Base-by-base conservation (phyloP, 192 early-diverging fungal genomes). In the Chytriomyces sp. region DNA sequence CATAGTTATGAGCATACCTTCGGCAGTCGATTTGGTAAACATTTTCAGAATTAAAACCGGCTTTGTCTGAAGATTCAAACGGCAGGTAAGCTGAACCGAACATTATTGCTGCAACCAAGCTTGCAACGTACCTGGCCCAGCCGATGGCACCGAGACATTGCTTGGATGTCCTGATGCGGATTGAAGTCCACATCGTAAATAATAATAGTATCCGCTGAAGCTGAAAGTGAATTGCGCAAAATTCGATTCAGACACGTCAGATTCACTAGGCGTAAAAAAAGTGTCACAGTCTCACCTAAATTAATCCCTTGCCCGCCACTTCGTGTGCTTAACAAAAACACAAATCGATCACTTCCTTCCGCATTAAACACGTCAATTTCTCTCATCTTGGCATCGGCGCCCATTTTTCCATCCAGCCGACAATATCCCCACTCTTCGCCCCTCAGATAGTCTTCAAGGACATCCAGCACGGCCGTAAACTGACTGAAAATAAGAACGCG, bases 401-500 rank as follows among this genome's bases (percentile, higher is more conserved):
- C 59, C 10, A 87, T 90, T 5, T 82, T 77, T 28, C 93, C 92
- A 75, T 94, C 85, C 24, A 88, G 78, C n/a, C 93, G 79, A 6
- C 85, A 64, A 82, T 82, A 93, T 48, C 71, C 68, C 64, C 86
- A 86, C 0, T 80, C 82, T 67, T 87, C 79, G 5, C 76, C 83
- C 5, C 78, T 69, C 60, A 96, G 75, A 75, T 91, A 92, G 7
- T 90, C 82, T 76, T 96, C 94, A 13, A 97, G 75, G 23, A 98
- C 86, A 78, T 95, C 91, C 24, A 98, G 82, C 72, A 92, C 89
- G 28, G 88, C 78, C 20, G 90, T 94, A 79, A 97, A 95, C 78
- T 95, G 94, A 61, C 89, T 90, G 75, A 98, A 98, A 20, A 98
- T 79, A 3, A 98, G 79, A 0, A 97, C 84, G 16, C 90, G 84